Evolutionary conservation across 1,139 yeast genomes (phyloP), one percentile per base, ranked within the genome.

Genomic region (Blastobotrys ciferrii): DNA sequence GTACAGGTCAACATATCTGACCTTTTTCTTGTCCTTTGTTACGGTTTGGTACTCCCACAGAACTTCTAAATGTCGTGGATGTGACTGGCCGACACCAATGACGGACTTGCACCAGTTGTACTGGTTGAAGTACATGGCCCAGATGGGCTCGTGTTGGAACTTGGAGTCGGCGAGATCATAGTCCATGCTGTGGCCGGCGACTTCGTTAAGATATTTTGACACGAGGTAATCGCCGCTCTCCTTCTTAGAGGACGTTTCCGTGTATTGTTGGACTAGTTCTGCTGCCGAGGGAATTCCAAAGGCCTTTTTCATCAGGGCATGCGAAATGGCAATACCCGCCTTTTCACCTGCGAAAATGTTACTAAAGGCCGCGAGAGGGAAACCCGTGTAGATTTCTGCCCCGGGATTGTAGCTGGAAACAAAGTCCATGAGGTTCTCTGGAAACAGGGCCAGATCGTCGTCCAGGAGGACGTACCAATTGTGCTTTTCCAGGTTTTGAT

Each of bases 391-490:
- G 17, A 56, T 52, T 4, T 60, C 58, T 33, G 56, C 49, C 11
- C 44, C 48, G 30, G 60, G 58, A 44, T 65, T 58, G 33, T 62
- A 50, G 4, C 51, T 50, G n/a, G 47, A 14, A 13, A 66, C 55
- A 48, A 55, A 60, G 13, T 47, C 48, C 43, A 60, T 49, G 43
- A 66, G 48, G 40, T 60, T 61, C 32, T 57, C 60, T 44, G 61
- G 56, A 42, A 63, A 45, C 25, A 68, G 41, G 42, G 54, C 58
- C n/a, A 70, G 60, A 47, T 68, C 72, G 41, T 64, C 71, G 46
- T 68, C 72, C 39, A 67, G 57, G 55, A 68, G 59, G 36, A 67
- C 55, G 51, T 59, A 68, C 72, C 72, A 68, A 28, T 64, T 61
- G 40, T 48, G 32, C 15, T 53, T 53, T 13, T 56, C 51, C 4